Base-by-base conservation (phyloP, 345 rosid genomes). In the Laguncularia racemosa region DNA sequence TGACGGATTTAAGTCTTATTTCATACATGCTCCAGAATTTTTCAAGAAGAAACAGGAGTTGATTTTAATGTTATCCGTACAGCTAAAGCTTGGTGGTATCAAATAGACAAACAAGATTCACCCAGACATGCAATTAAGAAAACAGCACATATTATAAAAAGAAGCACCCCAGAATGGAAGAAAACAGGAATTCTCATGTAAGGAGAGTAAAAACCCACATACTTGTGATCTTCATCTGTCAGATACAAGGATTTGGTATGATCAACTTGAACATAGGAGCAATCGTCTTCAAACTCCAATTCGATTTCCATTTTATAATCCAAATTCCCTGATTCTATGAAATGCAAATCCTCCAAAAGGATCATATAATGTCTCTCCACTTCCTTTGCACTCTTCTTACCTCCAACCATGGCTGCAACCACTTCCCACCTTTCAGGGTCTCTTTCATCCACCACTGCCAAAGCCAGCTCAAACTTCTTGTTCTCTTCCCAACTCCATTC, bases 401-500 rank as follows among this genome's bases (percentile, higher is more conserved):
- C 86, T 49, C 91, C 91, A 57, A 85, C 73, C 71, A 84, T 79
- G 67, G 76, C 73, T 2, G 91, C 88, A 20, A 84, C 84, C 48
- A 67, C 76, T 45, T 80, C 77, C 91, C 88, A 85, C 16, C 88
- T 69, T 61, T 69, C 67, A 2, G 91, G 88, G 63, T 80, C 66
- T 56, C 57, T 53, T 52, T 85, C 88, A 63, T 80, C 82, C 14
- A 85, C 91, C 63, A 79, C 69, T 0, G 91, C 88, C 56, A 85
- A 65, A 59, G 88, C 88, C 65, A 82, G 55, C 77, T 85, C 91
- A 59, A 85, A 85, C 67, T 60, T 48, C 79, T 85, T 82, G 84
- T 85, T 85, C 71, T 85, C 92, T 64, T 82, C 86, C 92, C 88
- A 85, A 70, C 81, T 82, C 88, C 88, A 85, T 23, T 80, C 84